phyloP scores from a whole-genome alignment of 2,329 filamentous ascomycete genomes.

The Colletotrichum navitas region DNA sequence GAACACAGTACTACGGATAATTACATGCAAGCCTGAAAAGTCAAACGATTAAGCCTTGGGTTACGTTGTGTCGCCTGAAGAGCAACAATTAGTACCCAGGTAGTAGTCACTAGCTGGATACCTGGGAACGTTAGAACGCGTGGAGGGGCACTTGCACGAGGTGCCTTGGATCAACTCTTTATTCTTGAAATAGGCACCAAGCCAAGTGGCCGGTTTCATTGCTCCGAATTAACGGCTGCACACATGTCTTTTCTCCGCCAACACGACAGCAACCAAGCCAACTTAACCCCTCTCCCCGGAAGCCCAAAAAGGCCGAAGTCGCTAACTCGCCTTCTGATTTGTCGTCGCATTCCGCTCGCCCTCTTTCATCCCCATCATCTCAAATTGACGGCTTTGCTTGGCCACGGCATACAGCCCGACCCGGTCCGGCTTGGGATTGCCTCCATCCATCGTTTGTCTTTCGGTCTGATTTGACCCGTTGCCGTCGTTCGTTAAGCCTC shows the following conservation, averaged over 20 bases:
- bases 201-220: background rate
- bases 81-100: background rate
- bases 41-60: background rate
- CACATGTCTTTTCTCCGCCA: background rate
- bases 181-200: background rate
- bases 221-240: background rate
- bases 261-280: background rate
- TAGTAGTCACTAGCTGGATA: background rate
- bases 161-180: background rate
- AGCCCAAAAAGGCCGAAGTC: conserved; percentile 15
- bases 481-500: background rate
- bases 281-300: background rate
- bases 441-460: background rate
- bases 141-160: background rate
- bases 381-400: background rate
- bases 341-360: background rate
- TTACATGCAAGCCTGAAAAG: background rate
- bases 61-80: background rate
- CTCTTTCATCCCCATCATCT: background rate
- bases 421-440: background rate
- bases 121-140: background rate
- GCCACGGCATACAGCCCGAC: background rate
- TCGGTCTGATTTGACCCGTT: background rate
- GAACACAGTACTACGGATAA: background rate
- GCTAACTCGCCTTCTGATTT: conserved; percentile 1